Conservation (phyloP, 164 flowering plant species). For the Berberis thunbergii region DNA sequence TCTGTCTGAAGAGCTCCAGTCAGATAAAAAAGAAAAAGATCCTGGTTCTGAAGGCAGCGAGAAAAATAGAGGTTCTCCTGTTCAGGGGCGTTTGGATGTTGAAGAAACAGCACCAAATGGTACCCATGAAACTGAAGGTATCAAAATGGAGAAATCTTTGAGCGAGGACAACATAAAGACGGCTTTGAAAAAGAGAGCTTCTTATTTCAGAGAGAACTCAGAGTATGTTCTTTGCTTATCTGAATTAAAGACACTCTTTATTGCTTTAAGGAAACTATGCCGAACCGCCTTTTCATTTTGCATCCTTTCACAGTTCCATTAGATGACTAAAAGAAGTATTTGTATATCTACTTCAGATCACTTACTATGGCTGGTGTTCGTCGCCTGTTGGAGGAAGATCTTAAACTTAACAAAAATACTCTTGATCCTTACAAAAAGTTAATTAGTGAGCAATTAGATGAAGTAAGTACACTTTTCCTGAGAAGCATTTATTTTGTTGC, state of each 20-base stretch:
- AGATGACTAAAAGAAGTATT: neutral
- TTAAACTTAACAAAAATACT: slow-evolving; percentile 52
- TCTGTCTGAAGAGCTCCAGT: slow-evolving; percentile 18
- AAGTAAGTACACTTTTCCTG: slow-evolving; percentile 31
- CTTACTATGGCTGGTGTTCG: slow-evolving; percentile 66
- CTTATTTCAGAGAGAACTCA: slow-evolving; percentile 52
- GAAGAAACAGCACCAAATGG: slow-evolving; percentile 22
- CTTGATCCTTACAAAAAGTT: slow-evolving; percentile 67
- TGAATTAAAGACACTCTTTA: neutral
- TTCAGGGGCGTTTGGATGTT: slow-evolving; percentile 41
- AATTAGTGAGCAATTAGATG: slow-evolving; percentile 45
- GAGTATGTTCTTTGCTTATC: slow-evolving; percentile 45
- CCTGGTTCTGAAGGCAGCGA: slow-evolving; percentile 28
- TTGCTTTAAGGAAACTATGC: too few species aligned
- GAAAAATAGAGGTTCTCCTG: slow-evolving; percentile 52
- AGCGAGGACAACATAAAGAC: slow-evolving; percentile 41
- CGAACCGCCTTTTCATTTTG: neutral
- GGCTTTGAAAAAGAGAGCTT: slow-evolving; percentile 57
- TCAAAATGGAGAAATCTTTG: slow-evolving; percentile 18
- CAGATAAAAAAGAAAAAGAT: slow-evolving; percentile 24
- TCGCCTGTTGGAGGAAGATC: slow-evolving; percentile 82
- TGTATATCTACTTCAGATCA: slow-evolving; percentile 27
- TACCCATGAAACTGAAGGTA: slow-evolving; percentile 16
- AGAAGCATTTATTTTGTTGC: neutral
- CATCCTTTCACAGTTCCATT: neutral